Conservation (phyloP, 1,139 yeast species). For the Kodamaea suecica region DNA sequence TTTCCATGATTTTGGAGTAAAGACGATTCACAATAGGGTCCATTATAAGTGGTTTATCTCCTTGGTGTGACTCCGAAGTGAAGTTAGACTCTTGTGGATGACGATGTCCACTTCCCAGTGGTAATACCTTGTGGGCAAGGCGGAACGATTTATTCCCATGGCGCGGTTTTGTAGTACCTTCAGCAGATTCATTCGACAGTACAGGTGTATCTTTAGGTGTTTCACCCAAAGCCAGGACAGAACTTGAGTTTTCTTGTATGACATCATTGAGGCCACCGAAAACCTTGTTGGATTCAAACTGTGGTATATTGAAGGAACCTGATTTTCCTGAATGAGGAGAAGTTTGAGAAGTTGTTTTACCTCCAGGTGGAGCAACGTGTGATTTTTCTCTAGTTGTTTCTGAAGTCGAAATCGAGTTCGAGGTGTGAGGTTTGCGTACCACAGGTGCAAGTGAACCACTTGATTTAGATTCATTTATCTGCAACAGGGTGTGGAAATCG, state of each 20-base stretch:
- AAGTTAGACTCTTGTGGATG: neutral
- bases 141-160: neutral
- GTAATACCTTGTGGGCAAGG: conserved; percentile 1
- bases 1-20: conserved; percentile 61
- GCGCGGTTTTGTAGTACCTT: neutral
- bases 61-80: conserved; percentile 2
- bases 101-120: neutral
- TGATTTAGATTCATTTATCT: conserved; percentile 16
- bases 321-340: no score
- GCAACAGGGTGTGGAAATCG: conserved; percentile 43
- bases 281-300: conserved; percentile 36
- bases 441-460: neutral
- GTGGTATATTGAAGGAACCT: conserved; percentile 35
- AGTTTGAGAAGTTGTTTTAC: conserved; percentile 4
- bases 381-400: neutral
- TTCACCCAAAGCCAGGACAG: neutral
- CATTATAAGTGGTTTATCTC: conserved; percentile 22
- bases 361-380: neutral
- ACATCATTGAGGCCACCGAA: conserved; percentile 44
- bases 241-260: conserved; percentile 3
- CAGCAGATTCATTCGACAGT: neutral
- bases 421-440: neutral
- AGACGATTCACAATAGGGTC: conserved; percentile 54
- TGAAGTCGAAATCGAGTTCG: neutral
- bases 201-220: neutral